phyloP scores from a whole-genome alignment of 2,329 filamentous ascomycete genomes.

The Botrytis byssoidea region DNA sequence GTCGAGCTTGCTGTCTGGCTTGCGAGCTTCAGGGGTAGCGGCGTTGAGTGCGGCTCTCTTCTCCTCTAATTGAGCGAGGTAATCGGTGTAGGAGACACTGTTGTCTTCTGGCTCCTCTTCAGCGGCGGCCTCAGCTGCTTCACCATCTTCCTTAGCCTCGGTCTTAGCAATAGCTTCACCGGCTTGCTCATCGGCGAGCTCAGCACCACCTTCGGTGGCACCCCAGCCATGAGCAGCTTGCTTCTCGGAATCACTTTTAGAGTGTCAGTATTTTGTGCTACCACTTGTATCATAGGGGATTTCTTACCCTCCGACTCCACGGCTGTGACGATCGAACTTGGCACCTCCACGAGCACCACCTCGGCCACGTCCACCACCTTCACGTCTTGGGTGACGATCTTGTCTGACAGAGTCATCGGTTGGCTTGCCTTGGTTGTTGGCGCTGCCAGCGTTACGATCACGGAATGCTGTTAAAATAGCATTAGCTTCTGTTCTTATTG shows the following conservation, averaged over 20 bases:
- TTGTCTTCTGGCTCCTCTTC: conserved; percentile 63
- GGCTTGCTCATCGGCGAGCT: conserved; percentile 87
- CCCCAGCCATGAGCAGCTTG: conserved; percentile 90
- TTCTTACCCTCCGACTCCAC: conserved; percentile 37
- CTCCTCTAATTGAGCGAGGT: conserved; percentile 72
- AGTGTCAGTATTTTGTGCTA: background rate
- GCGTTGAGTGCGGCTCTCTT: conserved; percentile 73
- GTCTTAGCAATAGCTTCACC: conserved; percentile 84
- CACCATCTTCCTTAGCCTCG: conserved; percentile 72
- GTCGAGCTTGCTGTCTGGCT: conserved; percentile 81
- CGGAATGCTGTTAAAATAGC: conserved; percentile 68
- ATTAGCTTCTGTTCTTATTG: conserved; percentile 16
- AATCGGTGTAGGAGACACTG: conserved; percentile 85
- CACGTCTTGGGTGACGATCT: conserved; percentile 55
- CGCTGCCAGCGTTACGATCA: conserved; percentile 77
- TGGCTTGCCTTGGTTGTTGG: conserved; percentile 78
- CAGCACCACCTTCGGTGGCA: conserved; percentile 73
- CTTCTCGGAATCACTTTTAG: conserved; percentile 72
- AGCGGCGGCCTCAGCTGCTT: conserved; percentile 41
- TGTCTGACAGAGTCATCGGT: conserved; percentile 64
- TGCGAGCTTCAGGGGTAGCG: conserved; percentile 70
- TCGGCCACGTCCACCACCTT: conserved; percentile 59
- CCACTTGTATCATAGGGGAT: background rate
- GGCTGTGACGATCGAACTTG: conserved; percentile 42
- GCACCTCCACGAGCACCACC: conserved; percentile 38